Evolutionary conservation across 306 rosid genomes (phyloP).

Genomic region (Malus asiatica): DNA sequence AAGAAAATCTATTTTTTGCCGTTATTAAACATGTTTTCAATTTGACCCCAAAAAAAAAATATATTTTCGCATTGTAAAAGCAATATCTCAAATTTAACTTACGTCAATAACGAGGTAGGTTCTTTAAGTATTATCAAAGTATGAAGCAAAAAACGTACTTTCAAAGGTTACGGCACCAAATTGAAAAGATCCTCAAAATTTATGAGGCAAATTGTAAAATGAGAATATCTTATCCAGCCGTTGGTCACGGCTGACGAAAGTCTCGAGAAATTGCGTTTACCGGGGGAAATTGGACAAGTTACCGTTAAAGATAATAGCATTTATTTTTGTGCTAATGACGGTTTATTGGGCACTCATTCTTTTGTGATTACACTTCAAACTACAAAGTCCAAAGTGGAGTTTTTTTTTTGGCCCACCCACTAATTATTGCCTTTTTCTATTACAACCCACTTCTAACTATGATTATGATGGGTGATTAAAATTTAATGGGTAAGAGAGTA

Average conservation of each 20-base stretch:
- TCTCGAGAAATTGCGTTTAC: background rate
- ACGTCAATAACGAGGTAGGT: too few relatives aligned
- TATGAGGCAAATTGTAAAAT: background rate
- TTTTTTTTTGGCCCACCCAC: background rate
- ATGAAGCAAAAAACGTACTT: background rate
- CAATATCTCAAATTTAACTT: too few relatives aligned
- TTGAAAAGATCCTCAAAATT: background rate
- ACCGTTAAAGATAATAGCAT: background rate
- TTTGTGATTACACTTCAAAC: background rate
- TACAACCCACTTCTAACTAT: background rate
- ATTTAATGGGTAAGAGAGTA: too few relatives aligned
- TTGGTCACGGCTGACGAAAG: background rate
- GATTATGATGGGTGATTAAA: background rate
- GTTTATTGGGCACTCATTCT: background rate
- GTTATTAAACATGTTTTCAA: too few relatives aligned
- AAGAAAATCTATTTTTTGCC: too few relatives aligned
- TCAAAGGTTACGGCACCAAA: background rate
- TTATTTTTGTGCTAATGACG: conserved; percentile 6
- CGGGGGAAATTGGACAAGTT: background rate
- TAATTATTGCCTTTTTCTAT: background rate
- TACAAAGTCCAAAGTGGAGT: background rate
- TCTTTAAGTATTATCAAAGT: too few relatives aligned
- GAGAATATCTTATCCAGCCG: background rate
- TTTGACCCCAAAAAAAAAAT: too few relatives aligned
- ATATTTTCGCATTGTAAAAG: background rate